These are phyloP conservation scores for Starmerella bombicola DNA, from an alignment of 805 yeast species.

Conservation along the genomic window DNA sequence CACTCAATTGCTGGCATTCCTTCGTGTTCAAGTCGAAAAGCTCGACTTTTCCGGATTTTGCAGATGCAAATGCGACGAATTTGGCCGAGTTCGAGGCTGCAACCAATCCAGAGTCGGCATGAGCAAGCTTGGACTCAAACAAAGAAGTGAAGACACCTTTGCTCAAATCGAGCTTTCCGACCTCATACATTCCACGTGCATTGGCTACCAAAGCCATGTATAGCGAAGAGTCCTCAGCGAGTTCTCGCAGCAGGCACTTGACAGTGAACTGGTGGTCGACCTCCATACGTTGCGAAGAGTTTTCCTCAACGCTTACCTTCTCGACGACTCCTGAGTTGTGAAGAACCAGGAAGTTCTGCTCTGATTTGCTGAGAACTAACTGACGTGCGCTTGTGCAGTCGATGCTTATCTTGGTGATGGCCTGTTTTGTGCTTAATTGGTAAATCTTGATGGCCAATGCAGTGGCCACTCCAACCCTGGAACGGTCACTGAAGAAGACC, in stretches of 20 bases:
- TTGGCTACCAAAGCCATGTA: conserved; percentile 8
- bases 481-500: conserved; percentile 28
- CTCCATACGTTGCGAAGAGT: conserved; percentile 4
- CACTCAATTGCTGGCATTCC: background rate
- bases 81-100: conserved; percentile 24
- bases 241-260: conserved; percentile 10
- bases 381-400: conserved; percentile 28
- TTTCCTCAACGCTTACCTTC: conserved; percentile 14
- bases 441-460: conserved; percentile 31
- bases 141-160: conserved; percentile 3
- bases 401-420: conserved; percentile 27
- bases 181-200: conserved; percentile 7
- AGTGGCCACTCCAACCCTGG: conserved; percentile 29
- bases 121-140: conserved; percentile 5
- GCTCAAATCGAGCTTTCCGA: conserved; percentile 7
- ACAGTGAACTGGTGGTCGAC: conserved; percentile 10
- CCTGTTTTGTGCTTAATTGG: conserved; percentile 27
- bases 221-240: background rate
- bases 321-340: conserved; percentile 17
- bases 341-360: conserved; percentile 25
- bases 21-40: conserved; percentile 5
- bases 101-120: conserved; percentile 20
- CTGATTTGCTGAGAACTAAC: conserved; percentile 23
- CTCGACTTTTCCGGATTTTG: conserved; percentile 13
- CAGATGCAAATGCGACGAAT: conserved; percentile 22